phyloP scores from a whole-genome alignment of 768 basidiomycete species.

The Myochromella boudieri region DNA sequence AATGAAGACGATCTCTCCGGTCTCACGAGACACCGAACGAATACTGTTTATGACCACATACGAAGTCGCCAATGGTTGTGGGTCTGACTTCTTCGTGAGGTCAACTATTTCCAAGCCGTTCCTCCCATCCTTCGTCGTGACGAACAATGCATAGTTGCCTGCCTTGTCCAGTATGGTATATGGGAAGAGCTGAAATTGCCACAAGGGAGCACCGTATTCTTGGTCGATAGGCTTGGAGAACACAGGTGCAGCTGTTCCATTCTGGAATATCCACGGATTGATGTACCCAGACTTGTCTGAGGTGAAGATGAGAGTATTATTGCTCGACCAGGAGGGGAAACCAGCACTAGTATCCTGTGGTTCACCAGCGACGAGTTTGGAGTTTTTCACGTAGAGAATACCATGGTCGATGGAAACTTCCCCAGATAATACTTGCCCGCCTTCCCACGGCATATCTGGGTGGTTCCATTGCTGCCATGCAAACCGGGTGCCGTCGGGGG shows the following conservation, averaged over 20 bases:
- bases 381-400: conserved; percentile 32
- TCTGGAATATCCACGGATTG: conserved; percentile 60
- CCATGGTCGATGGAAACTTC: conserved; percentile 33
- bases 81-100: conserved; percentile 23
- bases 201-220: conserved; percentile 61
- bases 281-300: conserved; percentile 65
- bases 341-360: conserved; percentile 47
- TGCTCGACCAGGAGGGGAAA: conserved; percentile 61
- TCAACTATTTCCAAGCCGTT: conserved; percentile 40
- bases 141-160: conserved; percentile 33
- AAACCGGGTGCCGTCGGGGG: conserved; percentile 22
- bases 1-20: conserved; percentile 38
- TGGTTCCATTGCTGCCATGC: conserved; percentile 27
- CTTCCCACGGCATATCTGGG: conserved; percentile 29
- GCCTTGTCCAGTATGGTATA: conserved; percentile 44
- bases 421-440: conserved; percentile 36
- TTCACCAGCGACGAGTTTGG: conserved; percentile 50
- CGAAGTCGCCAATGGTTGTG: conserved; percentile 36
- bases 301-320: conserved; percentile 60
- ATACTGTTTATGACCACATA: conserved; percentile 42
- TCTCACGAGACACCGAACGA: conserved; percentile 29
- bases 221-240: conserved; percentile 44
- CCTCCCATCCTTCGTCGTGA: conserved; percentile 41
- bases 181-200: conserved; percentile 49
- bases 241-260: conserved; percentile 33